Evolutionary conservation across 208 protist genomes (phyloP).

Genomic region (Phytomonas sp.): DNA sequence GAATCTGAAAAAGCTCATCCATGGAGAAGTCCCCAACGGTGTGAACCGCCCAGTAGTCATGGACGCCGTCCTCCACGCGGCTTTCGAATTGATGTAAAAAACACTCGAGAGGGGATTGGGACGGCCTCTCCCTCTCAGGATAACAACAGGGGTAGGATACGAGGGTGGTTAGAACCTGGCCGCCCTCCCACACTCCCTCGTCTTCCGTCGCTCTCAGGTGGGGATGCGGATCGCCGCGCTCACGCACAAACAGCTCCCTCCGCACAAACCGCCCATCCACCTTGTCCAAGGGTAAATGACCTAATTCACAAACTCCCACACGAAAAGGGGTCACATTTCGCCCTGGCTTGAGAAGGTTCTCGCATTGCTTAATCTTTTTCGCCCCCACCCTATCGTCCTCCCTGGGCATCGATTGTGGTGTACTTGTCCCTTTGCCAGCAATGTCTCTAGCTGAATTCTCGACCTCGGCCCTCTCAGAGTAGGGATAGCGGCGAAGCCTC

Average conservation of each 20-base stretch:
- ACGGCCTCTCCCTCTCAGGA: neutral
- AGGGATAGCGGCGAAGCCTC: neutral
- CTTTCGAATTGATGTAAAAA: neutral
- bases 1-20: slow-evolving; percentile 7
- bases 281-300: neutral
- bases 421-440: neutral
- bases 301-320: neutral
- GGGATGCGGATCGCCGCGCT: neutral
- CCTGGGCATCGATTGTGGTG: neutral
- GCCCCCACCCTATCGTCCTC: neutral
- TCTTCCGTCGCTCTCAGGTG: neutral
- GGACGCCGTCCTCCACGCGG: neutral
- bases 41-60: slow-evolving; percentile 23
- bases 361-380: neutral
- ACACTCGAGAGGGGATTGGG: neutral
- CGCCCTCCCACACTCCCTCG: neutral
- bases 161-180: neutral
- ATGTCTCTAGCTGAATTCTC: neutral
- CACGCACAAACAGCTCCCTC: neutral
- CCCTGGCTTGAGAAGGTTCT: neutral
- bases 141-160: neutral
- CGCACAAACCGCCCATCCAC: neutral
- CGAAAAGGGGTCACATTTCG: neutral
- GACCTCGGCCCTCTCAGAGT: neutral
- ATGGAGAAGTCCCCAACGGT: slow-evolving; percentile 11